Evolutionary conservation across 768 basidiomycete genomes (phyloP).

Genomic region (Phallus indusiatus): DNA sequence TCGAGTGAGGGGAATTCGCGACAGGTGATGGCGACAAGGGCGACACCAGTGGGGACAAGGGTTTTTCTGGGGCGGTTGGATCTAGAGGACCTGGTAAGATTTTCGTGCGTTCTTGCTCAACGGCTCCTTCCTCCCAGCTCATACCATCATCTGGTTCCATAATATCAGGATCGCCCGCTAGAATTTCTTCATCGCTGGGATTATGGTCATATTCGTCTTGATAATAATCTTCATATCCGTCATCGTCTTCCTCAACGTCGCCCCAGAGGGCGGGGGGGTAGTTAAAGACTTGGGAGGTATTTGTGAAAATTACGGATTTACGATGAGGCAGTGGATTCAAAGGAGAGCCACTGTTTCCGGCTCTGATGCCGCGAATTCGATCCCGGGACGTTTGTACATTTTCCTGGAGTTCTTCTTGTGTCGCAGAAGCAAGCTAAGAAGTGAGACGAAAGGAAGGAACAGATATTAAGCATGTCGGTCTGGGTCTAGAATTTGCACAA

Average conservation of each 20-base stretch:
- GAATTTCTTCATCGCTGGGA: constrained; percentile 12
- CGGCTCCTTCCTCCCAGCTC: constrained; percentile 73
- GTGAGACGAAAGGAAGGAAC: neutral
- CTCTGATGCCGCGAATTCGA: constrained; percentile 33
- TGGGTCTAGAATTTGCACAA: constrained; percentile 5
- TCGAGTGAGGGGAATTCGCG: neutral
- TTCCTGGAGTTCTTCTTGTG: constrained; percentile 58
- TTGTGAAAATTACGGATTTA: constrained; percentile 63
- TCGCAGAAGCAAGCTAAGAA: constrained; percentile 60
- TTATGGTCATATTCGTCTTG: constrained; percentile 50
- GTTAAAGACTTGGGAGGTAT: constrained; percentile 54
- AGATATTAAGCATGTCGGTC: neutral
- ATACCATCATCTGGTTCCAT: constrained; percentile 79
- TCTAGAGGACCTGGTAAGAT: constrained; percentile 14
- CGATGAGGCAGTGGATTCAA: constrained; percentile 17
- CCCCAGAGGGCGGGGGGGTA: constrained; percentile 80
- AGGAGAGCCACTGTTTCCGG: constrained; percentile 14
- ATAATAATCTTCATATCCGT: constrained; percentile 42
- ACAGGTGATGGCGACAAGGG: neutral
- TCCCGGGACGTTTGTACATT: constrained; percentile 41
- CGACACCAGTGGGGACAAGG: neutral
- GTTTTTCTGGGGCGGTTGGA: constrained; percentile 4
- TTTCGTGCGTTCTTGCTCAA: constrained; percentile 38
- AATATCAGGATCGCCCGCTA: constrained; percentile 14
- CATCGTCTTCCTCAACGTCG: constrained; percentile 57